These are phyloP conservation scores for Medicago lupulina DNA, from an alignment of 306 rosid species.

Conservation along the genomic window DNA sequence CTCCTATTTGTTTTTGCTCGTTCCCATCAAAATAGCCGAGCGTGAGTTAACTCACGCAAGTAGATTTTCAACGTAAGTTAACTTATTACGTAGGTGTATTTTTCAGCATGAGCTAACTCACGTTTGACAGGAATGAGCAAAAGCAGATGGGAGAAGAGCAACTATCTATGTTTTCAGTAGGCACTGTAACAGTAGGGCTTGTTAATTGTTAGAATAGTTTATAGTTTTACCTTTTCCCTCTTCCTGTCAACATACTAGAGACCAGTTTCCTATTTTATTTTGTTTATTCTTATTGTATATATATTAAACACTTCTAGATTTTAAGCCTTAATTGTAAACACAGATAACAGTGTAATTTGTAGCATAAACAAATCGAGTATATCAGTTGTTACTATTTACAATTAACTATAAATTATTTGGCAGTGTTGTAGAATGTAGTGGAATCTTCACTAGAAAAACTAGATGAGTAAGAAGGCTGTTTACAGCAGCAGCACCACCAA, in stretches of 20 bases:
- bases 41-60: no score
- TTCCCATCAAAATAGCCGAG: no score
- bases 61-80: no score
- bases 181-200: slow-evolving; percentile 27
- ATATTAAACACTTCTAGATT: slow-evolving; percentile 13
- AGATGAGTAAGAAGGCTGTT: not conserved
- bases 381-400: no score
- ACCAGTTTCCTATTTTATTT: not conserved
- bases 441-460: not conserved
- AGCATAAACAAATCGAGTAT: no score
- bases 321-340: slow-evolving; percentile 34
- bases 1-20: no score
- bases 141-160: no score
- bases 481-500: not conserved
- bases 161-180: slow-evolving; percentile 26
- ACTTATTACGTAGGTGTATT: no score
- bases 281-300: slow-evolving; percentile 41
- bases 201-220: slow-evolving; percentile 15
- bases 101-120: no score
- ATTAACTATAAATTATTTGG: not conserved
- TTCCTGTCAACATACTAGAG: slow-evolving; percentile 8
- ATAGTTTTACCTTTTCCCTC: slow-evolving; percentile 5
- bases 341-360: slow-evolving; percentile 13
- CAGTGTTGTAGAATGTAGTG: not conserved
- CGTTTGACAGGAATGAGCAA: no score